Conservation (phyloP, 257 asterid genomes). For the Solanum sparsipilum region DNA sequence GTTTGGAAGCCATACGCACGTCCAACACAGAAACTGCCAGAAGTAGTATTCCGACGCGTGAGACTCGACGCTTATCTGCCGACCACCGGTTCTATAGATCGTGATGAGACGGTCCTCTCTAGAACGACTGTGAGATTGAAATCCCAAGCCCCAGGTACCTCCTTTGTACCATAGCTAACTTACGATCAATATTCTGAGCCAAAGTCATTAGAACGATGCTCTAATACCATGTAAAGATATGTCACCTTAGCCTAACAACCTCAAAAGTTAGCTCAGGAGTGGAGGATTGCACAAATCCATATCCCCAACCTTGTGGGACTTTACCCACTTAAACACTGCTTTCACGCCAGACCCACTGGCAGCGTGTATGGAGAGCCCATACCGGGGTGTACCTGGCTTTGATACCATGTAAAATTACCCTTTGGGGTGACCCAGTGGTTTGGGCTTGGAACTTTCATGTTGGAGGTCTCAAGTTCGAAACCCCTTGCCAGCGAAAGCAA, state of each 20-base stretch:
- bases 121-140: neutral
- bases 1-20: neutral
- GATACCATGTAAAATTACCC: neutral
- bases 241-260: too few species aligned
- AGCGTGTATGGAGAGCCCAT: too few species aligned
- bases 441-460: too few species aligned
- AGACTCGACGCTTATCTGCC: neutral
- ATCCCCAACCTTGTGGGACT: too few species aligned
- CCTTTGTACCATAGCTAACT: neutral
- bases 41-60: neutral
- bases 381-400: too few species aligned
- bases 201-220: neutral
- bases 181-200: neutral
- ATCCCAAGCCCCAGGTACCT: neutral
- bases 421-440: too few species aligned
- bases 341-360: too few species aligned
- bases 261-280: too few species aligned
- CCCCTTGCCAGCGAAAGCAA: too few species aligned
- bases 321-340: too few species aligned
- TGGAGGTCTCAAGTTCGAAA: too few species aligned
- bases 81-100: neutral
- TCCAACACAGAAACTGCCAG: neutral
- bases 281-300: too few species aligned
- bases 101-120: neutral
- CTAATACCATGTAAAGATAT: neutral